Conservation (phyloP, 2,329 filamentous ascomycete genomes). For the Colletotrichum siamense region DNA sequence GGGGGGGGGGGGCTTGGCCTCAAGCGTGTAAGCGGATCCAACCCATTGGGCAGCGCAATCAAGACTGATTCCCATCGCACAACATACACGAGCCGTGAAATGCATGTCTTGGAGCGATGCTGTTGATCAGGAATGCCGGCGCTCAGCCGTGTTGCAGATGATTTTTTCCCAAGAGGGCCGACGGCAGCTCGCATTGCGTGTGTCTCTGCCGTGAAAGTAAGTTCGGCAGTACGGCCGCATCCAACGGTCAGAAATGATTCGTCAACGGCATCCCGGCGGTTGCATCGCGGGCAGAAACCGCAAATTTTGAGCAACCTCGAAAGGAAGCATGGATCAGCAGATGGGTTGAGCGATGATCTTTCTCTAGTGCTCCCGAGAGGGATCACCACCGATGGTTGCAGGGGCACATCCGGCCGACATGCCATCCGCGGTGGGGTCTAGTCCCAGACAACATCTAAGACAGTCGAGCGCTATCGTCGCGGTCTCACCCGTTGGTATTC, state of each 20-base stretch:
- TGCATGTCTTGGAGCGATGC: not conserved
- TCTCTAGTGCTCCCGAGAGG: not conserved
- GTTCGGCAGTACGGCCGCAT: not conserved
- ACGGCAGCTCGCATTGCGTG: not conserved
- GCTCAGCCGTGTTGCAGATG: not conserved
- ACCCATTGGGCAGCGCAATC: not conserved
- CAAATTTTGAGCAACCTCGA: not conserved
- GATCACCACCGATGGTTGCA: constrained; percentile 2
- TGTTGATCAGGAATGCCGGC: not conserved
- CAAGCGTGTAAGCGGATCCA: not conserved
- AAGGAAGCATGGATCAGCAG: not conserved
- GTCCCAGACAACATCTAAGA: constrained; percentile 12
- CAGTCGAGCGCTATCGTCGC: not conserved
- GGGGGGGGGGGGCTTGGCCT: not conserved
- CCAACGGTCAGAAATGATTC: not conserved
- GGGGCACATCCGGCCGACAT: not conserved
- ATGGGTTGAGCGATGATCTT: not conserved
- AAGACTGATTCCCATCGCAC: not conserved
- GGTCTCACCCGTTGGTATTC: not conserved
- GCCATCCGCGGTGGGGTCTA: not conserved
- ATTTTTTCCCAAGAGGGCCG: not conserved
- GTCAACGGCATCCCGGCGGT: not conserved
- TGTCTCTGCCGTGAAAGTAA: not conserved
- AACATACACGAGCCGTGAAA: not conserved
- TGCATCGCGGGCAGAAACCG: not conserved